A percentile compares a stretch with the other conserved stretches of the same genome.
Evolutionary conservation across 306 rosid species (phyloP).

Genomic region (Erythrophleum fordii): DNA sequence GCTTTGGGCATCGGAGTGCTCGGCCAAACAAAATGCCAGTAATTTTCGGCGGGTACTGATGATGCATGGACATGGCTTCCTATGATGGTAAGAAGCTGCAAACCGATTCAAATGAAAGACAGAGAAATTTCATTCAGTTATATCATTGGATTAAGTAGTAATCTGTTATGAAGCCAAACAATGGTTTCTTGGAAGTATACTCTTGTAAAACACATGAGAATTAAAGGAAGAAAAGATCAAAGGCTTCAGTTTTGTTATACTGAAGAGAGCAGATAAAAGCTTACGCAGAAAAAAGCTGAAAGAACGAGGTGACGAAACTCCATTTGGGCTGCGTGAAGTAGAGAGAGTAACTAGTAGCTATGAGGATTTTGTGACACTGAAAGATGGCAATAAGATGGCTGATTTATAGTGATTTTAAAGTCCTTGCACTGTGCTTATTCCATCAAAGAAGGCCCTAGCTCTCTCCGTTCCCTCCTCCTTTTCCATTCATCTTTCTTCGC

Average conservation of each 20-base stretch:
- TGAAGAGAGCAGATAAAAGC: neutral
- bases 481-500: too few species aligned
- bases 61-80: constrained; percentile 28
- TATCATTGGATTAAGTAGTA: too few species aligned
- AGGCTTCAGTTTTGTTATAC: neutral
- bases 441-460: too few species aligned
- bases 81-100: constrained; percentile 3
- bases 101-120: too few species aligned
- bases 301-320: neutral
- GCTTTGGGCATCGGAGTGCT: constrained; percentile 7
- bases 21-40: constrained; percentile 10
- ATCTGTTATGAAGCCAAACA: too few species aligned
- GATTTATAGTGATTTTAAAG: neutral
- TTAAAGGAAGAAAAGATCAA: neutral
- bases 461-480: too few species aligned
- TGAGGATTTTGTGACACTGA: neutral
- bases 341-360: too few species aligned
- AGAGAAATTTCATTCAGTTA: too few species aligned
- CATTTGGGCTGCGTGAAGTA: constrained; percentile 38
- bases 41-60: constrained; percentile 7
- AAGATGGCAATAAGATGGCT: constrained; percentile 50
- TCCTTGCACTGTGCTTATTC: neutral
- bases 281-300: neutral
- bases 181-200: too few species aligned
- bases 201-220: too few species aligned